A percentile compares a stretch with the other conserved stretches of the same genome.
Evolutionary conservation across 371 early-diverging fungal genomes (phyloP).

Genomic region (Mucor irregularis): DNA sequence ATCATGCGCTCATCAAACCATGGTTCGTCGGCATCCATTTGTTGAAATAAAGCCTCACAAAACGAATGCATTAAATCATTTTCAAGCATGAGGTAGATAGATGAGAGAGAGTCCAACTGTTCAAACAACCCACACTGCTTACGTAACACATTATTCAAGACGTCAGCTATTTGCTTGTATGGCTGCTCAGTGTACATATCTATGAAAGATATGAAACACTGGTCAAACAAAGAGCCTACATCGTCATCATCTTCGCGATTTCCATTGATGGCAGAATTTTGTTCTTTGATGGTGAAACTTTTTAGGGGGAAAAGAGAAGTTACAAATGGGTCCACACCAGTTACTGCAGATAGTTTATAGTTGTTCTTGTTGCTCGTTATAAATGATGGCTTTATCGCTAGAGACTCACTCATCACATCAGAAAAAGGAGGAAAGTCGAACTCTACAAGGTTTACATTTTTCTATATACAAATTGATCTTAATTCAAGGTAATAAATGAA

Average conservation of each 20-base stretch:
- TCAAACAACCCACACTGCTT: conserved; percentile 17
- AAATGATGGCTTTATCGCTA: conserved; percentile 4
- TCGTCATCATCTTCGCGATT: not conserved
- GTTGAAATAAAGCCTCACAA: conserved; percentile 32
- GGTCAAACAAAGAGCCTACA: conserved; percentile 21
- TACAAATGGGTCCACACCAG: conserved; percentile 4
- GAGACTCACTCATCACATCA: not conserved
- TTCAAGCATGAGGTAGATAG: conserved; percentile 45
- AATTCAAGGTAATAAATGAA: not conserved
- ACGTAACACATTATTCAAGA: conserved; percentile 19
- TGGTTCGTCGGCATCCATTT: conserved; percentile 35
- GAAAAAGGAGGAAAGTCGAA: not conserved
- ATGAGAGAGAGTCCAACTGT: conserved; percentile 28
- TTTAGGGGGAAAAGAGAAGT: not conserved
- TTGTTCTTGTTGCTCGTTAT: not conserved
- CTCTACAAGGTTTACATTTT: not conserved
- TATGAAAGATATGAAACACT: conserved; percentile 5
- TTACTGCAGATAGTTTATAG: not conserved
- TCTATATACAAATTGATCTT: too few relatives aligned
- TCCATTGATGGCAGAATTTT: not conserved
- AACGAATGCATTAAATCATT: conserved; percentile 46
- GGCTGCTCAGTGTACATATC: conserved; percentile 22
- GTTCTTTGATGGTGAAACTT: not conserved
- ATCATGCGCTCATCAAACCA: conserved; percentile 38
- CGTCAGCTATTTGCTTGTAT: conserved; percentile 18